A percentile compares a stretch with the other conserved stretches of the same genome.
phyloP scores from a whole-genome alignment of 2,329 filamentous ascomycete species.

The Cercospora berteroae region DNA sequence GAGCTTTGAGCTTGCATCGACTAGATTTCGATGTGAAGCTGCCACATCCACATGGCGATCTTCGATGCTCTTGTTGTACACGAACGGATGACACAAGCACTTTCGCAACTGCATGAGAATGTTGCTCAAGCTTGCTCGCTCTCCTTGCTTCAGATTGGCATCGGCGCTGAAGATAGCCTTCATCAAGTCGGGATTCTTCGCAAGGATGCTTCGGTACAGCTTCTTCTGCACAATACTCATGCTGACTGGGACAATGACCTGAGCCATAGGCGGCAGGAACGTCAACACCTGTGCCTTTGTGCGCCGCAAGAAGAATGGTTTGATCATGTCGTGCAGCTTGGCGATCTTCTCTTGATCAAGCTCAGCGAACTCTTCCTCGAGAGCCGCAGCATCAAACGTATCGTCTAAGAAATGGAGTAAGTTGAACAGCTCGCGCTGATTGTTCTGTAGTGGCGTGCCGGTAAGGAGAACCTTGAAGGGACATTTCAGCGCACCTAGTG shows the following conservation, averaged over 20 bases:
- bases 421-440: slow-evolving; percentile 91
- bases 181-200: slow-evolving; percentile 86
- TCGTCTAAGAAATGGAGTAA: slow-evolving; percentile 91
- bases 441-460: slow-evolving; percentile 89
- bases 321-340: slow-evolving; percentile 78
- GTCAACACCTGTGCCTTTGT: slow-evolving; percentile 90
- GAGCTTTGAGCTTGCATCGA: slow-evolving; percentile 89
- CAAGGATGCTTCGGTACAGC: slow-evolving; percentile 88
- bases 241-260: slow-evolving; percentile 92
- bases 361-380: slow-evolving; percentile 75
- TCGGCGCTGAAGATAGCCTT: slow-evolving; percentile 75
- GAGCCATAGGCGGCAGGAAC: slow-evolving; percentile 87
- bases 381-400: slow-evolving; percentile 62
- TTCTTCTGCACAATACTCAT: slow-evolving; percentile 94
- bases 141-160: slow-evolving; percentile 59
- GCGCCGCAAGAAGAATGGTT: slow-evolving; percentile 67
- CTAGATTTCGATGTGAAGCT: slow-evolving; percentile 72
- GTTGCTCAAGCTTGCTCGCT: slow-evolving; percentile 83
- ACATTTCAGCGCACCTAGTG: slow-evolving; percentile 69
- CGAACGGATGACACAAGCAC: slow-evolving; percentile 91
- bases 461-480: slow-evolving; percentile 85
- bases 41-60: slow-evolving; percentile 65
- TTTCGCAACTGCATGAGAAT: slow-evolving; percentile 94
- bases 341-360: slow-evolving; percentile 79
- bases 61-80: slow-evolving; percentile 88